These are phyloP conservation scores for Eutrema yunnanense DNA, from an alignment of 345 rosid genomes.

Conservation along the genomic window DNA sequence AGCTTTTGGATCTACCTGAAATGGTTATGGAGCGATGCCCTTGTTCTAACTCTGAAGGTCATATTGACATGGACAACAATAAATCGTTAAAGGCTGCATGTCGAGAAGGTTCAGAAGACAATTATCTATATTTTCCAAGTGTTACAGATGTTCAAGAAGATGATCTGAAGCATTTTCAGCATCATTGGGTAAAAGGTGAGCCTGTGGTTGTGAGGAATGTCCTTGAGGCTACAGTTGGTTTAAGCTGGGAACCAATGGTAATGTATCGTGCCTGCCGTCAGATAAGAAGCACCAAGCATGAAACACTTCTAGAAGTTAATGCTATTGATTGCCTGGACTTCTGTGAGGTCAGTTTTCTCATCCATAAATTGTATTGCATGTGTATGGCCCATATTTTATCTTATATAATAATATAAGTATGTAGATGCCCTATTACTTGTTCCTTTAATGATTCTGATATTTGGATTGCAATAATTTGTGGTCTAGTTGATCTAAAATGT, in stretches of 20 bases:
- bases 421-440: too few relatives aligned
- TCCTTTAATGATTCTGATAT: neutral
- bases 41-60: conserved; percentile 39
- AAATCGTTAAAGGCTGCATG: conserved; percentile 50
- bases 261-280: conserved; percentile 74
- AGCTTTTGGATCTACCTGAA: neutral
- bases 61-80: conserved; percentile 18
- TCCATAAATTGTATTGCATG: neutral
- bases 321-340: conserved; percentile 63
- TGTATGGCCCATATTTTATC: neutral
- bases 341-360: conserved; percentile 31
- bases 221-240: conserved; percentile 49
- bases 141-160: conserved; percentile 33
- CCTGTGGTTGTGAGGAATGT: conserved; percentile 61
- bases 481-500: neutral
- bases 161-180: conserved; percentile 60
- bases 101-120: conserved; percentile 45
- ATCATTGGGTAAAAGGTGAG: conserved; percentile 73
- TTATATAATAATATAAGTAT: neutral
- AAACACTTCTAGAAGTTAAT: conserved; percentile 33
- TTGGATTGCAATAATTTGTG: neutral
- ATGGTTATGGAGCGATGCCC: conserved; percentile 27
- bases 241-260: conserved; percentile 89
- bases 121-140: conserved; percentile 57
- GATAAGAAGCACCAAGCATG: conserved; percentile 32